phyloP scores from a whole-genome alignment of 345 rosid species.

The Eucalyptus guilfoylei region DNA sequence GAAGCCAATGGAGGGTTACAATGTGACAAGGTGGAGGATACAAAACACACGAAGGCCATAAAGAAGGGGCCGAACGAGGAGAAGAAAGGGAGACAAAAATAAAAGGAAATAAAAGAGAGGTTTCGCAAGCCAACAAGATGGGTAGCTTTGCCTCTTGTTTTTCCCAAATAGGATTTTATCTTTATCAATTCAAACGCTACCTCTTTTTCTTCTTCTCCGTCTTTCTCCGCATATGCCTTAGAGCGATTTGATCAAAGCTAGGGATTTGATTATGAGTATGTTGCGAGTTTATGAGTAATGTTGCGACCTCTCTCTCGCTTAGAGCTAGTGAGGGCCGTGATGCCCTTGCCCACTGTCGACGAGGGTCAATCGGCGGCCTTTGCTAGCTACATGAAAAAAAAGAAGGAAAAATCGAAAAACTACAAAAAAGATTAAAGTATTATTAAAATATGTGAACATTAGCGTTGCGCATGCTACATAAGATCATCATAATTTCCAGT shows the following conservation, averaged over 20 bases:
- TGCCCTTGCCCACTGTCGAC: accelerated
- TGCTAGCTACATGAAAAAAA: accelerated
- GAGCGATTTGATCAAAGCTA: not conserved
- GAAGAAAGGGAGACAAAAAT: not conserved
- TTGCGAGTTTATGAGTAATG: no score
- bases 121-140: not conserved
- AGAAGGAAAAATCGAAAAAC: accelerated
- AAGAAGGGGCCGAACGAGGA: not conserved
- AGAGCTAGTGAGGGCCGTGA: not conserved
- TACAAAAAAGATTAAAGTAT: no score
- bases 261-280: accelerated
- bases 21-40: accelerated
- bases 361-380: accelerated
- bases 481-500: no score
- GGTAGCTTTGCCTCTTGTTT: not conserved
- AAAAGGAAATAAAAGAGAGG: not conserved
- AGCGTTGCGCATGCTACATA: accelerated
- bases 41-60: accelerated
- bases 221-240: not conserved
- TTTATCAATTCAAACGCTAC: not conserved
- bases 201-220: not conserved
- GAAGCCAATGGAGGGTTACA: no score
- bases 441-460: accelerated
- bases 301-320: not conserved
- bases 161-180: not conserved